phyloP scores from a whole-genome alignment of 2,329 filamentous ascomycete species.

The Waltergamsia citrina region DNA sequence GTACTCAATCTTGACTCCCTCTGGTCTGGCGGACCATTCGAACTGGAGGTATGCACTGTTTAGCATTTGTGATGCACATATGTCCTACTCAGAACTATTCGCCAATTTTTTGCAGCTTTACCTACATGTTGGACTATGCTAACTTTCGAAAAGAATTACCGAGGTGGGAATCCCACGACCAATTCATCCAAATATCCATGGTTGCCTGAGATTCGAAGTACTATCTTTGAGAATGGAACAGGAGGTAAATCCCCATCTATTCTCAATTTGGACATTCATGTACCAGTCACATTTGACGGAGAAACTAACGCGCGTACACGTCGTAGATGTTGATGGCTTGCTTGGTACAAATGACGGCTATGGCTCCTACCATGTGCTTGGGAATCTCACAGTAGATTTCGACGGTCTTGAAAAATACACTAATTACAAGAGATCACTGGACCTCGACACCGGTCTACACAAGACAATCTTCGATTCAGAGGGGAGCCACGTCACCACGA shows the following conservation, averaged over 20 bases:
- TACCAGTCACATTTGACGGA: too few relatives aligned
- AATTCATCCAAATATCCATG: constrained; percentile 4
- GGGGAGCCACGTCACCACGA: constrained; percentile 9
- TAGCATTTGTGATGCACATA: too few relatives aligned
- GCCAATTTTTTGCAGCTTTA: not conserved
- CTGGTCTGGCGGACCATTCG: constrained; percentile 11
- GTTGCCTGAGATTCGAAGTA: constrained; percentile 8
- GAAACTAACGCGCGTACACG: not conserved
- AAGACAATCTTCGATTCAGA: constrained; percentile 3
- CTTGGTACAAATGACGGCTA: constrained; percentile 7
- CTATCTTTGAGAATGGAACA: constrained; percentile 9
- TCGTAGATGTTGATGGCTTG: constrained; percentile 7
- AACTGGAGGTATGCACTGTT: constrained; percentile 7
- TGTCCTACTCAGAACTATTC: not conserved
- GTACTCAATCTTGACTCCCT: constrained; percentile 9
- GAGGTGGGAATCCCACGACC: constrained; percentile 7
- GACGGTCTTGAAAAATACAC: constrained; percentile 4
- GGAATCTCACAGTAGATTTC: constrained; percentile 10
- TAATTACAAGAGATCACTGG: constrained; percentile 7
- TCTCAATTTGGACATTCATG: too few relatives aligned
- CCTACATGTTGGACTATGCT: not conserved
- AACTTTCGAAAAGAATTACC: constrained; percentile 8
- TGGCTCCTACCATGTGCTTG: constrained; percentile 9
- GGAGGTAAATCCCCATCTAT: constrained; percentile 4
- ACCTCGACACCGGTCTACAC: constrained; percentile 6